Percentiles rank a stretch among this genome's conserved stretches.
Evolutionary conservation across 495 filamentous ascomycete species (phyloP).

Genomic region (Aspergillus funiculosus): DNA sequence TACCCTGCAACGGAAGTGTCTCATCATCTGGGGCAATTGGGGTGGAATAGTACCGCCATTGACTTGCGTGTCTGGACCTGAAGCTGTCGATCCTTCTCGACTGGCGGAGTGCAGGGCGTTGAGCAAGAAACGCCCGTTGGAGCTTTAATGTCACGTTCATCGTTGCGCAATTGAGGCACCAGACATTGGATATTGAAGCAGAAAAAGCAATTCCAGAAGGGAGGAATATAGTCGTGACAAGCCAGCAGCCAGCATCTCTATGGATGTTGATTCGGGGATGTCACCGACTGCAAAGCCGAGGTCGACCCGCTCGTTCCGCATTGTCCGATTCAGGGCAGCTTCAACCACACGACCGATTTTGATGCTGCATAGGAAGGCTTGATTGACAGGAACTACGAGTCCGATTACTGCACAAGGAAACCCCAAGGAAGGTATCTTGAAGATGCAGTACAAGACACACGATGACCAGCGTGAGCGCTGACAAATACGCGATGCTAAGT

Average conservation of each 20-base stretch:
- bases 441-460: too few species aligned
- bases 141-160: conserved; percentile 28
- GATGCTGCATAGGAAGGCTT: too few species aligned
- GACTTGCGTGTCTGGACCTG: conserved; percentile 20
- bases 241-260: too few species aligned
- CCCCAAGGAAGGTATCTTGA: too few species aligned
- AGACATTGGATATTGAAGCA: not conserved
- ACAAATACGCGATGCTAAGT: too few species aligned
- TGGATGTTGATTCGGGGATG: conserved; percentile 12
- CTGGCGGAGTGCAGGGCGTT: conserved; percentile 22
- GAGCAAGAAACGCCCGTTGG: conserved; percentile 21
- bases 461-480: not conserved
- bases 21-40: conserved; percentile 19
- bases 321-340: not conserved
- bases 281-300: conserved; percentile 28
- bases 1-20: conserved; percentile 69
- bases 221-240: too few species aligned
- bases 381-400: too few species aligned
- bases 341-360: not conserved
- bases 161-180: not conserved
- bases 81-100: conserved; percentile 10
- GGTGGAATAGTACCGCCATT: conserved; percentile 35
- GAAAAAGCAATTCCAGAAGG: not conserved
- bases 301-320: conserved; percentile 20
- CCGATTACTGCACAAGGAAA: too few species aligned